These are phyloP conservation scores for Eucalyptus polyanthemos DNA, from an alignment of 345 rosid species.

Conservation along the genomic window DNA sequence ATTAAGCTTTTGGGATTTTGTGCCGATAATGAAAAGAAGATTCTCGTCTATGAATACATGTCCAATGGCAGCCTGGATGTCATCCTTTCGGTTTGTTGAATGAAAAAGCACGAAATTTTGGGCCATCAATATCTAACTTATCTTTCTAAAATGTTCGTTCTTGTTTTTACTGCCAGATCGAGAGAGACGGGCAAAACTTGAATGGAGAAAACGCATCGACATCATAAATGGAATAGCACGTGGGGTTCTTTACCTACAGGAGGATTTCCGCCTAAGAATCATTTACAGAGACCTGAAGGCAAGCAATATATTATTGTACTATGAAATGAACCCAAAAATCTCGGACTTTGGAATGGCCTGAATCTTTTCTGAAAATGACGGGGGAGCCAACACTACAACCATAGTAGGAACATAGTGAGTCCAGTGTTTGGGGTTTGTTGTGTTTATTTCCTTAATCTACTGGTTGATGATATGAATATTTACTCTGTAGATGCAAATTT, in stretches of 20 bases:
- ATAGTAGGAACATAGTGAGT: too few species aligned
- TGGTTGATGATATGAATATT: too few species aligned
- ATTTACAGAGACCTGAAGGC: conserved; percentile 55
- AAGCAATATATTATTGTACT: conserved; percentile 31
- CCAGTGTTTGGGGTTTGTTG: too few species aligned
- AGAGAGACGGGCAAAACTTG: neutral
- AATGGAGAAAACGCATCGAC: neutral
- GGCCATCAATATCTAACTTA: neutral
- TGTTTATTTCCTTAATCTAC: too few species aligned
- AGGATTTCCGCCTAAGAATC: conserved; percentile 31
- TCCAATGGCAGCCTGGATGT: conserved; percentile 34
- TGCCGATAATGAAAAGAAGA: conserved; percentile 10
- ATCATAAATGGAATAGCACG: conserved; percentile 10
- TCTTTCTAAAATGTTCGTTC: neutral
- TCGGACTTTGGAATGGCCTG: too few species aligned
- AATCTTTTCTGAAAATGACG: too few species aligned
- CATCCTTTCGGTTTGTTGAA: conserved; percentile 22
- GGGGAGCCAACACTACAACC: too few species aligned
- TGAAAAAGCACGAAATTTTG: neutral
- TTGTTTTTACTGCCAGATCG: neutral
- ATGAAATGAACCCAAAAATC: conserved; percentile 17
- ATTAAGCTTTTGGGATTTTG: conserved; percentile 46
- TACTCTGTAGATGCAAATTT: too few species aligned
- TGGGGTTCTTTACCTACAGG: conserved; percentile 23
- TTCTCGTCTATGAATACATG: conserved; percentile 45